Evolutionary conservation across 176 grass and related monocot species (phyloP), one percentile per base, ranked within the genome.

Genomic region (Ampelocalamus luodianensis): DNA sequence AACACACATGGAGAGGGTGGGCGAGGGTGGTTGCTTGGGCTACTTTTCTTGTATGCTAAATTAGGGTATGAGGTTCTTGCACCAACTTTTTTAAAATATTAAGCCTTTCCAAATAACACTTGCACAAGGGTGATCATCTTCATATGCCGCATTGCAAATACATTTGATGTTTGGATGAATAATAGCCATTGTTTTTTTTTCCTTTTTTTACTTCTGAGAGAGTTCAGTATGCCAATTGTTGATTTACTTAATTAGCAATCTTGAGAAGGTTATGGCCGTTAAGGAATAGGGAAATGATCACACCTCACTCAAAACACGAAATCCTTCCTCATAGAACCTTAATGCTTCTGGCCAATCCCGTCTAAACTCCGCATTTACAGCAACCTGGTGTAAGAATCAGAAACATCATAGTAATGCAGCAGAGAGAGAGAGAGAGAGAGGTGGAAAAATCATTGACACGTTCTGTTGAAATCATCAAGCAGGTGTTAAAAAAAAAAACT

Each of bases 351-450:
- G 71, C 96, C 96, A 96, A 86, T 99, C 93, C 86, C 88, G 86
- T 82, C 96, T 92, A 76, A 99, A 99, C 74, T 99, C 96, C 40
- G 96, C 93, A 89, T 94, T 96, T 71, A 96, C 83, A 86, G 96
- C 93, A 88, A 95, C 91, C 96, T 99, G 72, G 70, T 76, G 61
- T 85, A 54, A 56, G 15, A 61, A 83, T 74, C 23, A 66, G 62
- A 68, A 43, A 68, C 10, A 8, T 79, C 11, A 76, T n/a, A 72
- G 66, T 44, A 37, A 88, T 72, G 59, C 49, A 62, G 53, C 20
- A 18, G 17, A 61, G 26, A 2, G 22, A 20, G 13, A 74, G 75
- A 34, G 69, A 29, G 29, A 29, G 29, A 29, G 29, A 32, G 55
- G 14, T 78, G 27, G 72, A 77, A 40, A 71, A 67, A 10, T 14